Conservation (phyloP, 2,329 filamentous ascomycete species). For the Sclerotinia glacialis region DNA sequence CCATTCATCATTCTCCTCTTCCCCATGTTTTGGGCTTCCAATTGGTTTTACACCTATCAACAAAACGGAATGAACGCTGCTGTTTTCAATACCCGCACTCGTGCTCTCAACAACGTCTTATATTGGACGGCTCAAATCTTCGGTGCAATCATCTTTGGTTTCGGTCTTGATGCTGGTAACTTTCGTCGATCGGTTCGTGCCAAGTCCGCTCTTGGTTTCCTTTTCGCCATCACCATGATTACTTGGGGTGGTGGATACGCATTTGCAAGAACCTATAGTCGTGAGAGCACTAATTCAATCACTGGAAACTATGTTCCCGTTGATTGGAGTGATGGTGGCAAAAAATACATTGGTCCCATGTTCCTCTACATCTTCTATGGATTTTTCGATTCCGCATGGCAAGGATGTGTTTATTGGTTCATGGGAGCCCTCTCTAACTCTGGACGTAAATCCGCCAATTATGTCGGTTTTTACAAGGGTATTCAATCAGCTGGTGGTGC, state of each 20-base stretch:
- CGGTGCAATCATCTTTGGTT: conserved; percentile 71
- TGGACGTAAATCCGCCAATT: conserved; percentile 85
- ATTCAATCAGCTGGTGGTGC: conserved; percentile 86
- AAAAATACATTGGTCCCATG: conserved; percentile 70
- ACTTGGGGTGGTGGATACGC: conserved; percentile 83
- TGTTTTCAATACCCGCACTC: conserved; percentile 70
- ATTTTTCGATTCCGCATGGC: conserved; percentile 85
- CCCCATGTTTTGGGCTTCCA: conserved; percentile 78
- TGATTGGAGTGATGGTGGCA: conserved; percentile 64
- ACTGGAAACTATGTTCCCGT: conserved; percentile 27
- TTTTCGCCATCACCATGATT: conserved; percentile 69
- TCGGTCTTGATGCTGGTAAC: conserved; percentile 59
- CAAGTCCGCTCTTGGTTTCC: conserved; percentile 56
- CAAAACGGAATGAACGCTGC: conserved; percentile 70
- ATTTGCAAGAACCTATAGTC: conserved; percentile 65
- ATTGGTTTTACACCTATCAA: conserved; percentile 79
- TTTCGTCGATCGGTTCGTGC: conserved; percentile 66
- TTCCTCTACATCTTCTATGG: conserved; percentile 90
- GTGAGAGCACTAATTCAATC: conserved; percentile 38
- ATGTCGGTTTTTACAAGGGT: conserved; percentile 86
- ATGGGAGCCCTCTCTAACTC: conserved; percentile 95
- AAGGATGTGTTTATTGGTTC: conserved; percentile 91
- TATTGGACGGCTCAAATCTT: conserved; percentile 79
- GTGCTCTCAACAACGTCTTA: conserved; percentile 73
- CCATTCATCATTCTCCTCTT: conserved; percentile 73